A percentile compares a stretch with the other conserved stretches of the same genome.
These are phyloP conservation scores for Xylariaceae sp. DNA, from an alignment of 2,329 filamentous ascomycete species.

Conservation along the genomic window DNA sequence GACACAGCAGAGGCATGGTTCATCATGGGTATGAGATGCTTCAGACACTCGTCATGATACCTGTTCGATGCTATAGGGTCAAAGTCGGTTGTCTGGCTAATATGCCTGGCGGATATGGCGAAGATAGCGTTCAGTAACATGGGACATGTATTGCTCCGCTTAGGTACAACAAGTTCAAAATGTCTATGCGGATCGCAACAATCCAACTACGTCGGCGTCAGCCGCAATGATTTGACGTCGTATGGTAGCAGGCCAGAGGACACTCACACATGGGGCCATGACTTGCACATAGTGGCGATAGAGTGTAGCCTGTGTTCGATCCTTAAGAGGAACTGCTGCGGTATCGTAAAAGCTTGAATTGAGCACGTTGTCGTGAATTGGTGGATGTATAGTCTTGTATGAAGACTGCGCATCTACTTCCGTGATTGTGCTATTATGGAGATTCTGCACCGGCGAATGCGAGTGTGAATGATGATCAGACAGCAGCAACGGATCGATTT, in stretches of 20 bases:
- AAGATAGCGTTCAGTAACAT: slow-evolving; percentile 55
- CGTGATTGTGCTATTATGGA: slow-evolving; percentile 6
- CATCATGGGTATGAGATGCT: slow-evolving; percentile 45
- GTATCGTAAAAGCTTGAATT: slow-evolving; percentile 17
- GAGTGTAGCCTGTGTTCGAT: slow-evolving; percentile 29
- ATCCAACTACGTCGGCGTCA: slow-evolving; percentile 27
- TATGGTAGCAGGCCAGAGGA: background rate
- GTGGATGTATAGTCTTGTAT: slow-evolving; percentile 5
- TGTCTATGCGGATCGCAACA: slow-evolving; percentile 36
- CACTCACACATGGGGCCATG: slow-evolving; percentile 33
- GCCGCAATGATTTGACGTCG: slow-evolving; percentile 1
- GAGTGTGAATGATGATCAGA: background rate
- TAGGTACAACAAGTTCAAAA: slow-evolving; percentile 52
- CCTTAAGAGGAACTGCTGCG: slow-evolving; percentile 28
- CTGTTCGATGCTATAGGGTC: slow-evolving; percentile 47
- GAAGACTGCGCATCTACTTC: slow-evolving; percentile 8
- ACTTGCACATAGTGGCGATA: slow-evolving; percentile 36
- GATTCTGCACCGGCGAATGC: slow-evolving; percentile 3
- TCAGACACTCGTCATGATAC: slow-evolving; percentile 53
- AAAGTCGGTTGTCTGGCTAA: slow-evolving; percentile 45
- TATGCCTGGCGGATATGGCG: slow-evolving; percentile 51
- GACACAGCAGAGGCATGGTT: slow-evolving; percentile 35
- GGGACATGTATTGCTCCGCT: slow-evolving; percentile 46
- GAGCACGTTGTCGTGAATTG: slow-evolving; percentile 10
- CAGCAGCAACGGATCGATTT: background rate